phyloP scores from a whole-genome alignment of 148 eudicot genomes.

The Fagopyrum tataricum region DNA sequence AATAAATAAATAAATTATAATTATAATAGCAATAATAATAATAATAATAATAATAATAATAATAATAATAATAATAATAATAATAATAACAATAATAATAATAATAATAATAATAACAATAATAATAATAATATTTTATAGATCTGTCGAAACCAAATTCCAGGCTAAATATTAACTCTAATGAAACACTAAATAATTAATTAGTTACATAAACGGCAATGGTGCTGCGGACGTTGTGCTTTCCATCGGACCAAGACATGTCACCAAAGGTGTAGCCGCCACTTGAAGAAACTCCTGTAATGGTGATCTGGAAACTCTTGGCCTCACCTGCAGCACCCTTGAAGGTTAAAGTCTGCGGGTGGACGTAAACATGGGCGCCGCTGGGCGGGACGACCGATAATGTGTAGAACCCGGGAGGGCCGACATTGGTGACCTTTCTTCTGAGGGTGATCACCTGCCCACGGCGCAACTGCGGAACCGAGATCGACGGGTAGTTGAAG shows the following conservation, averaged over 20 bases:
- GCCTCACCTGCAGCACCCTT: conserved; percentile 28
- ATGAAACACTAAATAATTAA: too few species aligned
- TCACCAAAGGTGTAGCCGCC: conserved; percentile 27
- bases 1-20: too few species aligned
- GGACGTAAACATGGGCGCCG: conserved; percentile 31
- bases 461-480: conserved; percentile 26
- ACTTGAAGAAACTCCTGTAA: conserved; percentile 13
- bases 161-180: too few species aligned
- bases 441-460: conserved; percentile 29
- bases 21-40: too few species aligned
- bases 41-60: too few species aligned
- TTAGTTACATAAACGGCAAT: conserved; percentile 24
- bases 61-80: too few species aligned
- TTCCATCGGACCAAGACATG: conserved; percentile 51
- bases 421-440: conserved; percentile 57
- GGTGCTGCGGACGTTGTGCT: conserved; percentile 53
- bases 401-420: conserved; percentile 32
- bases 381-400: conserved; percentile 24
- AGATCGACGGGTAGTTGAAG: conserved; percentile 54
- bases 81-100: too few species aligned
- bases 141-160: too few species aligned
- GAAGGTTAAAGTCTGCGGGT: conserved; percentile 39
- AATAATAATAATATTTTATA: too few species aligned
- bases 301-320: conserved; percentile 33
- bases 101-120: too few species aligned